These are phyloP conservation scores for Verticillium albo-atrum DNA, from an alignment of 2,329 filamentous ascomycete species.

Conservation along the genomic window DNA sequence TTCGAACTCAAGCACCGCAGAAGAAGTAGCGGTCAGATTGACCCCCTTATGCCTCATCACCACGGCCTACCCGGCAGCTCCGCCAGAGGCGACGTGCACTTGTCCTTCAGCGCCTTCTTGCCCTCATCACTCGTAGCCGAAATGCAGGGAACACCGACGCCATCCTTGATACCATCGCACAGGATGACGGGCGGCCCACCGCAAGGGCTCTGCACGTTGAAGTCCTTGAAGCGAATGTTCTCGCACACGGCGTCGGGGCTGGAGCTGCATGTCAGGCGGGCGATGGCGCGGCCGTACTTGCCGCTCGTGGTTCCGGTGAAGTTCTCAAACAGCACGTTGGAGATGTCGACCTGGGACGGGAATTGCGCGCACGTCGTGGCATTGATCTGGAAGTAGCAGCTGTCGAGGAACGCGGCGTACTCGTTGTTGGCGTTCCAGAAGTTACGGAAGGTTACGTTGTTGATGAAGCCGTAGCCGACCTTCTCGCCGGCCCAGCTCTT, in stretches of 20 bases:
- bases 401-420: slow-evolving; percentile 53
- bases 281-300: slow-evolving; percentile 47
- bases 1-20: not conserved
- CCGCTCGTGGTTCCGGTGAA: slow-evolving; percentile 51
- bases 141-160: slow-evolving; percentile 27
- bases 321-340: slow-evolving; percentile 53
- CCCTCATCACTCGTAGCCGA: slow-evolving; percentile 26
- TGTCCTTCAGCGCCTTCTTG: slow-evolving; percentile 23
- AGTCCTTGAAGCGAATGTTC: slow-evolving; percentile 47
- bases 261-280: slow-evolving; percentile 48
- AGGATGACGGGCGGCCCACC: slow-evolving; percentile 38
- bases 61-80: slow-evolving; percentile 5
- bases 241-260: slow-evolving; percentile 47
- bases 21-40: no score
- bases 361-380: slow-evolving; percentile 55
- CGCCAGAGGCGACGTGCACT: slow-evolving; percentile 23
- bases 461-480: slow-evolving; percentile 54
- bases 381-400: slow-evolving; percentile 47
- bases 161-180: slow-evolving; percentile 43
- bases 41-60: no score
- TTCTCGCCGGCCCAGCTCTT: slow-evolving; percentile 55
- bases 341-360: slow-evolving; percentile 50
- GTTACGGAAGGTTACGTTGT: slow-evolving; percentile 57
- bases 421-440: slow-evolving; percentile 55
- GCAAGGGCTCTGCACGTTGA: slow-evolving; percentile 47